Conservation (phyloP, 176 grass and related monocot genomes). For the Musa beccarii region DNA sequence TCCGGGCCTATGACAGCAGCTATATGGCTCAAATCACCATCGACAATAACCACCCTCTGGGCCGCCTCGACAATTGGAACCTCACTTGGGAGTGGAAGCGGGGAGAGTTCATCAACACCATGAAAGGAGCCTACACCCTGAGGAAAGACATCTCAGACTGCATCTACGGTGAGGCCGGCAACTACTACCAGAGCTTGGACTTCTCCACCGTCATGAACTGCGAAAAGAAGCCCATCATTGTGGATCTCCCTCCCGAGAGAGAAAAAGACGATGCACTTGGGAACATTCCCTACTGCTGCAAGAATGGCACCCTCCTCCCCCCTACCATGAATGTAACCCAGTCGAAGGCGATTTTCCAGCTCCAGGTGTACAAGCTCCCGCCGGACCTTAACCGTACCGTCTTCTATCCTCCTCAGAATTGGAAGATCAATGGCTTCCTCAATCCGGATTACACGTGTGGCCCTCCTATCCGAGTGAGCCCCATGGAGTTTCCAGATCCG, state of each 20-base stretch:
- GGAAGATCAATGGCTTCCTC: constrained; percentile 61
- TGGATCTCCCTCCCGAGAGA: constrained; percentile 74
- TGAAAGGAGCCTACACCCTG: constrained; percentile 79
- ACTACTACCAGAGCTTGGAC: constrained; percentile 61
- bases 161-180: constrained; percentile 52
- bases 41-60: constrained; percentile 79
- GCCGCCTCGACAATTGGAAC: constrained; percentile 92
- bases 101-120: constrained; percentile 72
- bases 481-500: constrained; percentile 64
- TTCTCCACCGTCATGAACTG: constrained; percentile 73
- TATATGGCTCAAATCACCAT: constrained; percentile 80
- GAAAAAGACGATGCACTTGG: constrained; percentile 64
- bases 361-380: constrained; percentile 75
- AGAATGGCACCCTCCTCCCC: constrained; percentile 81
- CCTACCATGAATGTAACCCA: constrained; percentile 50
- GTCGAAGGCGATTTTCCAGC: constrained; percentile 73
- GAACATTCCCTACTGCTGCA: constrained; percentile 85
- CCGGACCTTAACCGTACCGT: constrained; percentile 86
- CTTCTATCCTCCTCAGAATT: constrained; percentile 65
- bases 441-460: constrained; percentile 70
- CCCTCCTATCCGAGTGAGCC: constrained; percentile 49
- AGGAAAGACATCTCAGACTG: constrained; percentile 51
- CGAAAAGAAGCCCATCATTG: constrained; percentile 76
- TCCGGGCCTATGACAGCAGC: constrained; percentile 53
- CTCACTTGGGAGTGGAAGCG: constrained; percentile 97